Evolutionary conservation across 345 rosid species (phyloP).

Genomic region (Durio zibethinus): DNA sequence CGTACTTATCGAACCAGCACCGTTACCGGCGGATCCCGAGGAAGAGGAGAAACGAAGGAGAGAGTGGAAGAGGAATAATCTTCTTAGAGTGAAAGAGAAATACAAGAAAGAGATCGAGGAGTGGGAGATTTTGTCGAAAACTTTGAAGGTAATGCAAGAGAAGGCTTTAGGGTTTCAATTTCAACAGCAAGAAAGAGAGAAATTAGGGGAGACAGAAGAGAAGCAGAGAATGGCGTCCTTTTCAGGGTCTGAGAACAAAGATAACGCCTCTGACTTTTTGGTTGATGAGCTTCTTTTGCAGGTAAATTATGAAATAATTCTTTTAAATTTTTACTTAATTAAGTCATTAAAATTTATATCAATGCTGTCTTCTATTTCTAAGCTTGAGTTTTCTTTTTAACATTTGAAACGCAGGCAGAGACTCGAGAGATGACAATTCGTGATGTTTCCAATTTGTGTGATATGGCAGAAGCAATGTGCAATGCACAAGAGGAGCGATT

Average conservation of each 20-base stretch:
- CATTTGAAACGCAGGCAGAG: slow-evolving; percentile 47
- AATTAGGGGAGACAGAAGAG: slow-evolving; percentile 12
- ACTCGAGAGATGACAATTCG: slow-evolving; percentile 52
- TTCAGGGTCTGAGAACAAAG: background rate
- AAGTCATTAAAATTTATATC: background rate
- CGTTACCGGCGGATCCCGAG: slow-evolving; percentile 30
- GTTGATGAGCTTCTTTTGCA: slow-evolving; percentile 51
- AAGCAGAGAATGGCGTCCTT: slow-evolving; percentile 21
- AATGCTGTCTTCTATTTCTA: background rate
- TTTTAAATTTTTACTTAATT: background rate
- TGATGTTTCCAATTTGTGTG: slow-evolving; percentile 57
- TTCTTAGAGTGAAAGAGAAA: slow-evolving; percentile 46
- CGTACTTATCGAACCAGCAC: slow-evolving; percentile 20
- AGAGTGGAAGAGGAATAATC: slow-evolving; percentile 20
- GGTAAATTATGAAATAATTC: slow-evolving; percentile 38
- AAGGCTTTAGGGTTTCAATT: slow-evolving; percentile 31
- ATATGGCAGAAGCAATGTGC: slow-evolving; percentile 59
- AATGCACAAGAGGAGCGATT: slow-evolving; percentile 39
- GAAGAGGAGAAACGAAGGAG: slow-evolving; percentile 11
- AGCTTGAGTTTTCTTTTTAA: background rate
- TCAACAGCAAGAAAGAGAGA: slow-evolving; percentile 18
- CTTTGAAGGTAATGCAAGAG: slow-evolving; percentile 46
- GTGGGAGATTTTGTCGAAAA: slow-evolving; percentile 66
- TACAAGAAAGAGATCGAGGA: slow-evolving; percentile 55
- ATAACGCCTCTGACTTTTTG: slow-evolving; percentile 22